Evolutionary conservation across 768 basidiomycete genomes (phyloP).

Genomic region (Kockovaella imperatae): DNA sequence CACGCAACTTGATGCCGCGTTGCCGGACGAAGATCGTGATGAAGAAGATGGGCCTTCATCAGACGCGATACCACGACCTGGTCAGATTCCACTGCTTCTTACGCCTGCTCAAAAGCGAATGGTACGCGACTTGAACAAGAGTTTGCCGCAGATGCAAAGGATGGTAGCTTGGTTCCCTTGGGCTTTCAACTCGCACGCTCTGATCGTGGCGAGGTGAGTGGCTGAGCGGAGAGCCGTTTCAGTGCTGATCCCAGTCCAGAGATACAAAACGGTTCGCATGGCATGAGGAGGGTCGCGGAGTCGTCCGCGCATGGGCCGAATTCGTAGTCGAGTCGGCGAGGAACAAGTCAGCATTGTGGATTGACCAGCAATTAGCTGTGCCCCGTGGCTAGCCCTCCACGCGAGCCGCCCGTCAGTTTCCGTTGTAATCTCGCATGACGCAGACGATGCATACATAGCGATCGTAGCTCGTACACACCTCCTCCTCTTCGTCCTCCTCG

Average conservation of each 20-base stretch:
- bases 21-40: no score
- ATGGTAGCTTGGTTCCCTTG: slow-evolving; percentile 39
- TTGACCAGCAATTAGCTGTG: no score
- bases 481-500: neutral
- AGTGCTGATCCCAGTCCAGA: slow-evolving; percentile 7
- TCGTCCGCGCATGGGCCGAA: slow-evolving; percentile 30
- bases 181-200: slow-evolving; percentile 37
- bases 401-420: no score
- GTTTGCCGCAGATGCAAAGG: slow-evolving; percentile 25
- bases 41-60: no score
- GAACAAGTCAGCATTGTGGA: no score
- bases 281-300: slow-evolving; percentile 36
- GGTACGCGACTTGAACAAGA: slow-evolving; percentile 22
- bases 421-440: no score
- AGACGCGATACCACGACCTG: neutral
- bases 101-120: slow-evolving; percentile 26
- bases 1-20: no score
- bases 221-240: neutral
- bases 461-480: no score
- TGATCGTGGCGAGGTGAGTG: slow-evolving; percentile 34
- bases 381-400: no score
- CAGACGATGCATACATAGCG: no score
- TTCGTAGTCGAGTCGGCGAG: slow-evolving; percentile 12
- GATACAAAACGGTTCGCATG: slow-evolving; percentile 26
- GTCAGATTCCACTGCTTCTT: slow-evolving; percentile 18